Conservation (phyloP, 805 yeast species). For the Lipomyces lipofer region DNA sequence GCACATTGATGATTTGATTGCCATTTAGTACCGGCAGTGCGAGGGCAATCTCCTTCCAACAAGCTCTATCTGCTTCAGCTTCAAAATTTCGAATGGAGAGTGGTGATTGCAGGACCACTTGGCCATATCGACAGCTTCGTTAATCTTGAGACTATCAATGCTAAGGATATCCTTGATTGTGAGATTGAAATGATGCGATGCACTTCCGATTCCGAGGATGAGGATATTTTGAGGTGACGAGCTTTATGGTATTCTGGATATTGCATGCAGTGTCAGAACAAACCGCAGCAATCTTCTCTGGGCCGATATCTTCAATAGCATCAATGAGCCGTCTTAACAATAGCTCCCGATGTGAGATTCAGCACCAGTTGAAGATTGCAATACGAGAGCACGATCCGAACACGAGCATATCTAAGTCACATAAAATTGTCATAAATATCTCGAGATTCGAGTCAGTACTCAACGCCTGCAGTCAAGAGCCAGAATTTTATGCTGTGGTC, state of each 20-base stretch:
- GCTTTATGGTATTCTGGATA: neutral
- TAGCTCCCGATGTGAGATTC: no score
- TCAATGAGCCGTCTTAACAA: no score
- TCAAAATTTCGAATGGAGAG: neutral
- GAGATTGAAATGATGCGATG: neutral
- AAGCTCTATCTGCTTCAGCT: neutral
- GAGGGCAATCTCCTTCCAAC: neutral
- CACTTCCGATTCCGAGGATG: neutral
- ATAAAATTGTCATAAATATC: neutral
- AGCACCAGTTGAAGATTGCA: no score
- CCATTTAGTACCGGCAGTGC: neutral
- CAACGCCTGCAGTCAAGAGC: neutral
- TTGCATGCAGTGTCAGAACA: conserved; percentile 1
- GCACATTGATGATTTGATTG: neutral
- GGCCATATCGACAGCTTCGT: no score
- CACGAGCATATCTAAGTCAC: no score
- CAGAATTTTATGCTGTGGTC: neutral
- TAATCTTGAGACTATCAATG: no score
- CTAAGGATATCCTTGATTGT: no score
- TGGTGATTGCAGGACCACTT: neutral
- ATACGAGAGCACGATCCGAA: no score
- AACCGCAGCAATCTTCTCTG: neutral
- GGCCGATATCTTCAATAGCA: neutral
- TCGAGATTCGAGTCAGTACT: neutral
- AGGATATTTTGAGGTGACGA: neutral